Evolutionary conservation across 176 grass and related monocot genomes (phyloP), one percentile per base, ranked within the genome.

Genomic region (Lolium rigidum): DNA sequence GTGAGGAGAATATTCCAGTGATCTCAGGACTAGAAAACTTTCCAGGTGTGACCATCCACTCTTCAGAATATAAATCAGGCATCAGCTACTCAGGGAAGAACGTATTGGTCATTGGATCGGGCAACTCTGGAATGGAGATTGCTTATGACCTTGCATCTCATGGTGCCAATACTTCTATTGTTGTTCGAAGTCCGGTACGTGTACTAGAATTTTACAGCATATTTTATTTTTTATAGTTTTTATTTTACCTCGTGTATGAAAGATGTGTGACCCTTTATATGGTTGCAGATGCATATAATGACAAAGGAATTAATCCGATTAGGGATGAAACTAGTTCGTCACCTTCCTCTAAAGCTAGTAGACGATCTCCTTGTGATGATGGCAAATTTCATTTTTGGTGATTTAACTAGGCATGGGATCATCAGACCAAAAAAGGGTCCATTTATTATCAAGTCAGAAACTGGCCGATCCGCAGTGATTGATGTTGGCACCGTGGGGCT

Each of bases 51-150:
- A 28, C 18, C 7, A 6, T 86, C 1, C 86, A 86, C 65, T 93
- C 92, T 0, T 90, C 88, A 0, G 0, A 2, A 0, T 93, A 74
- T 65, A 90, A 86, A 73, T 90, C 88, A 0, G 85, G 88, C 16
- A n/a, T 3, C 1, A 3, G 1, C 0, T 93, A 93, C 39, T 24
- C 76, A 7, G 77, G 77, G 18, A 52, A 74, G 35, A 83, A 15
- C 0, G 56, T 93, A 2, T 50, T 93, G 2, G 82, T 93, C 0
- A 54, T 93, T 7, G 91, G 91, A 9, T 56, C 51, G 7, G 91
- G 91, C 12, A 90, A 93, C 37, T 93, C 88, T 0, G 91, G 85
- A 4, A 93, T 93, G 85, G 91, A 90, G 78, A 88, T 93, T 6
- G 88, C 88, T 0, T 88, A 88, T 35, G 88, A 88, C 12, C 88